Conservation (phyloP, 192 early-diverging fungal species). For the Backusella australiensis region DNA sequence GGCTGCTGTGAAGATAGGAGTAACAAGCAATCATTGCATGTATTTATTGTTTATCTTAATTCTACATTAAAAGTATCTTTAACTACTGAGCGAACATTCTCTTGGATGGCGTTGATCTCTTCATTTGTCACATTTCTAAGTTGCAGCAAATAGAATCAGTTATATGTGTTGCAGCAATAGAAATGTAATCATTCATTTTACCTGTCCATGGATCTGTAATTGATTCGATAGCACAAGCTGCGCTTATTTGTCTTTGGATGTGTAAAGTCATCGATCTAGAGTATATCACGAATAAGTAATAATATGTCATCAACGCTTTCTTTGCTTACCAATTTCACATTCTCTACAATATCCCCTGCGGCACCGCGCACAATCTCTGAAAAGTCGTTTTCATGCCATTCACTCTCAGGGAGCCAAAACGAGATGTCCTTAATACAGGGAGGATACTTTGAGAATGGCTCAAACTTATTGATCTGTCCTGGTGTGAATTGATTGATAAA, state of each 20-base stretch:
- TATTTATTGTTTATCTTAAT: constrained; percentile 55
- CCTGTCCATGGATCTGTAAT: constrained; percentile 96
- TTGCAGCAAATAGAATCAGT: background rate
- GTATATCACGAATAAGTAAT: background rate
- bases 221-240: constrained; percentile 91
- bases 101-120: constrained; percentile 94
- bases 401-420: constrained; percentile 72
- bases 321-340: constrained; percentile 68
- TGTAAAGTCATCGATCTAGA: constrained; percentile 81
- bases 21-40: background rate
- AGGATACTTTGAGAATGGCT: constrained; percentile 87
- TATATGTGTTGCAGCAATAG: background rate
- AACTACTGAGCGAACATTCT: constrained; percentile 65
- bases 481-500: constrained; percentile 82
- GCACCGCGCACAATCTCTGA: constrained; percentile 87
- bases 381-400: constrained; percentile 93
- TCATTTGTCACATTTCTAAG: constrained; percentile 84
- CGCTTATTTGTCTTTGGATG: constrained; percentile 82
- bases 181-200: constrained; percentile 24
- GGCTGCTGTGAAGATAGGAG: background rate
- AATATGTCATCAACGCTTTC: background rate
- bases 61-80: constrained; percentile 68
- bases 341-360: constrained; percentile 92
- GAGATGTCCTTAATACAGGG: constrained; percentile 93
- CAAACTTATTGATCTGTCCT: constrained; percentile 71